Evolutionary conservation across 129 eudicot genomes (phyloP), one percentile per base, ranked within the genome.

Genomic region (Ambrosia trifida): DNA sequence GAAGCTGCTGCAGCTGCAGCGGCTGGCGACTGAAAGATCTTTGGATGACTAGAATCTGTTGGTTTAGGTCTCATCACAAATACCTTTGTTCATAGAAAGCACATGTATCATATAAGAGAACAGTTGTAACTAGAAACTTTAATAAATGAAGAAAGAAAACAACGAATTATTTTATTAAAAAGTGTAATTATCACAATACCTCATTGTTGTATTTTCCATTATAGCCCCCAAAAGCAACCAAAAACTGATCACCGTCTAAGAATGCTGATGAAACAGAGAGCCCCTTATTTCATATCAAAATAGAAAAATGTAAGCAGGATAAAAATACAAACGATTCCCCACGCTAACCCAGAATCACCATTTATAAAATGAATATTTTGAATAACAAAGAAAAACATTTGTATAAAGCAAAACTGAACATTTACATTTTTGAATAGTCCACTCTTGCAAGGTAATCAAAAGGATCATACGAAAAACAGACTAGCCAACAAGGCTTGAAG

Each of bases 1-100:
- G 99, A 94, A 76, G 99, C 99, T 24, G 99, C 99, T 11, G 99
- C 97, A 4, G 99, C 97, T 18, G 96, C 99, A 36, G 99, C 99
- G 45, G 97, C 99, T 64, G 96, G 96, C 28, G 99, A 95, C 72
- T 79, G 89, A 66, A 85, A 83, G 30, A 95, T 84, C 85, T 95
- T 90, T 44, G 94, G 91, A 43, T 72, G 83, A 49, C 66, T 58
- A 35, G 81, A 73, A 76, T 90, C 83, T 66, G 75, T 84, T 33
- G 90, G 82, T 76, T 79, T 90, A 68, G 89, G 91, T 85, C 81
- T 86, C 99, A 95, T 82, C 36, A 82, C 89, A 76, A 77, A 76
- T 68, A 89, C 86, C 96, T 89, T 56, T 51, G 78, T 72, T 76
- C 65, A 56, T 50, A 72, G 62, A 72, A 49, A 72, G 18, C 45